Evolutionary conservation across 805 yeast genomes (phyloP), one percentile per base, ranked within the genome.

Genomic region (Diddensiella santjacobensis): DNA sequence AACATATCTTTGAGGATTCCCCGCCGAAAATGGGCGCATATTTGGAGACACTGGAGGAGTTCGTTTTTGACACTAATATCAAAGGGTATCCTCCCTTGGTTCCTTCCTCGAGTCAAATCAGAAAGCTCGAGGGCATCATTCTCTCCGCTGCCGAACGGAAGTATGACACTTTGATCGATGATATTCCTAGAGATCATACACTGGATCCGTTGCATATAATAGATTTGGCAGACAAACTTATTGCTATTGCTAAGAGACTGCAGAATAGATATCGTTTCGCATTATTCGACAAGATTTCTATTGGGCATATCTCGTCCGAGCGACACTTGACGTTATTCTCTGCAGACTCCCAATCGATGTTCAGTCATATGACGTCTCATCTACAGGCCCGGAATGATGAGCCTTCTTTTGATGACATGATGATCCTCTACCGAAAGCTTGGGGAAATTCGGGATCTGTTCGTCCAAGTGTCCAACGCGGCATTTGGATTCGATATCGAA

Each of bases 241-340:
- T 80, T 5, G 64, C 65, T 2, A 72, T 73, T 26, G 76, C 83
- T 15, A 69, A 74, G 47, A 57, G 58, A 17, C 61, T 84, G 22
- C 86, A 82, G 53, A 82, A 78, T 51, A 65, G 79, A 51, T 86
- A 81, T 58, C 77, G 76, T 31, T 68, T 66, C 37, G 83, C 87
- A 0, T 64, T 86, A n/a, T 64, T 85, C 39, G 88, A 80, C 18
- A 70, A 70, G 49, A 62, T 85, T 3, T 64, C 73, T 40, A 75
- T 86, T 30, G 65, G 85, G 11, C 54, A 53, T 37, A 46, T 66
- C 3, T 64, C 67, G 0, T 55, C 65, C 35, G 56, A 63, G 15
- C 53, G 60, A 20, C 69, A 68, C 30, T 46, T 66, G 31, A 50
- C 53, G 24, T 56, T 66, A 3, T 59, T 68, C 38, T 54, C 63